phyloP scores from a whole-genome alignment of 2,329 filamentous ascomycete species.

The Penicillium aurantiogriseum region DNA sequence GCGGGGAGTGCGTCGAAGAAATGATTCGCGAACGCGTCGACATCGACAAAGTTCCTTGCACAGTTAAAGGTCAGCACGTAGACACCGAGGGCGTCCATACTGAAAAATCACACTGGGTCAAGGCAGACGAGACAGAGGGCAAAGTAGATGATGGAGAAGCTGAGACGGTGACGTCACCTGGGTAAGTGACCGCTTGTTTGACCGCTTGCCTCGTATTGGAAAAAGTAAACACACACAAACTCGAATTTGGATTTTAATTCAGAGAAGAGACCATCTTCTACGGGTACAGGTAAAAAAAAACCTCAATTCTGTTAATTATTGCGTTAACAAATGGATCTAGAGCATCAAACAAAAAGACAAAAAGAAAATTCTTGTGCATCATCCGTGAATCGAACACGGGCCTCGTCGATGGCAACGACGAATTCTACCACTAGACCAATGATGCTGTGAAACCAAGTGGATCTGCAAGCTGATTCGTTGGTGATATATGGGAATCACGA shows the following conservation, averaged over 20 bases:
- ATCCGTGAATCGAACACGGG: slow-evolving; percentile 50
- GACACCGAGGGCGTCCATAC: slow-evolving; percentile 59
- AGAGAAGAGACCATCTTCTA: background rate
- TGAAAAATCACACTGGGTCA: background rate
- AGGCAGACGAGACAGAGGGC: background rate
- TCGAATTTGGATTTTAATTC: background rate
- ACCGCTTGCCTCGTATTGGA: background rate
- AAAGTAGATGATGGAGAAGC: background rate
- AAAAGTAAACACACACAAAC: background rate
- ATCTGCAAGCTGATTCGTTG: slow-evolving; percentile 11
- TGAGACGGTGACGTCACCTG: slow-evolving; percentile 18
- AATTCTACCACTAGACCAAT: slow-evolving; percentile 49
- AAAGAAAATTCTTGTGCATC: slow-evolving; percentile 23
- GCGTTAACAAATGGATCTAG: too few species aligned
- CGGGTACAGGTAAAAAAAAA: too few species aligned
- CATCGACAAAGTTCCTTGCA: slow-evolving; percentile 68
- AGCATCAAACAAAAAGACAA: too few species aligned
- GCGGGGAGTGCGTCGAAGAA: slow-evolving; percentile 60
- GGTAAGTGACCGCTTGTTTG: background rate
- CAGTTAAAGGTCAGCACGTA: slow-evolving; percentile 91
- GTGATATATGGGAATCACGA: background rate
- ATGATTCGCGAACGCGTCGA: slow-evolving; percentile 67
- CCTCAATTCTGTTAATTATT: too few species aligned
- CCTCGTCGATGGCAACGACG: slow-evolving; percentile 48
- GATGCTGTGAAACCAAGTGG: slow-evolving; percentile 28